phyloP scores from a whole-genome alignment of 2,329 filamentous ascomycete genomes.

The Penicillium paneum region DNA sequence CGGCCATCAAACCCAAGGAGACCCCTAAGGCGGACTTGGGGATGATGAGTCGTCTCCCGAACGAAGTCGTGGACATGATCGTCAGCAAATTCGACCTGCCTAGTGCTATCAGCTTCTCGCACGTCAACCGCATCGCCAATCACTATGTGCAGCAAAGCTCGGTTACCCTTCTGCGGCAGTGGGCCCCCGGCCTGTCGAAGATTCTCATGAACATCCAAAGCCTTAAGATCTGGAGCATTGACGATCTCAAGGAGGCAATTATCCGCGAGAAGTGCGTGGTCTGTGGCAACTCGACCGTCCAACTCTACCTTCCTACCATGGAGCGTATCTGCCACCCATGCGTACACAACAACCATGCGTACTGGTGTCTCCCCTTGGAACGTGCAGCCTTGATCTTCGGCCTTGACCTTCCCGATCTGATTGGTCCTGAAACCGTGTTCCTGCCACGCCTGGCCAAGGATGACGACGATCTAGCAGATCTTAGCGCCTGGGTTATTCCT shows the following conservation, averaged over 20 bases:
- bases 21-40: neutral
- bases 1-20: neutral
- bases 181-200: neutral
- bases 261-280: neutral
- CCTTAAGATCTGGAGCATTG: neutral
- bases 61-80: neutral
- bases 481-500: neutral
- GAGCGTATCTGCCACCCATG: neutral
- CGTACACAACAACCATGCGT: neutral
- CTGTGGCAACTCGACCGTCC: neutral
- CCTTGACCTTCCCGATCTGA: neutral
- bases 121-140: neutral
- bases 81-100: neutral
- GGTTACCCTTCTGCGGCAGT: neutral
- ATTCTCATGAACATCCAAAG: neutral
- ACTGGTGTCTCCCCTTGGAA: neutral
- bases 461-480: neutral
- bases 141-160: neutral
- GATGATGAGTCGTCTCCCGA: neutral
- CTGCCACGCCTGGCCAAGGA: neutral
- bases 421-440: neutral
- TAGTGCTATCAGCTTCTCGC: neutral
- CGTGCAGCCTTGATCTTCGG: neutral
- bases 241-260: neutral
- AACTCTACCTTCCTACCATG: neutral